A percentile compares a stretch with the other conserved stretches of the same genome.
phyloP scores from a whole-genome alignment of 345 rosid species.

The Eucalyptus virginea region DNA sequence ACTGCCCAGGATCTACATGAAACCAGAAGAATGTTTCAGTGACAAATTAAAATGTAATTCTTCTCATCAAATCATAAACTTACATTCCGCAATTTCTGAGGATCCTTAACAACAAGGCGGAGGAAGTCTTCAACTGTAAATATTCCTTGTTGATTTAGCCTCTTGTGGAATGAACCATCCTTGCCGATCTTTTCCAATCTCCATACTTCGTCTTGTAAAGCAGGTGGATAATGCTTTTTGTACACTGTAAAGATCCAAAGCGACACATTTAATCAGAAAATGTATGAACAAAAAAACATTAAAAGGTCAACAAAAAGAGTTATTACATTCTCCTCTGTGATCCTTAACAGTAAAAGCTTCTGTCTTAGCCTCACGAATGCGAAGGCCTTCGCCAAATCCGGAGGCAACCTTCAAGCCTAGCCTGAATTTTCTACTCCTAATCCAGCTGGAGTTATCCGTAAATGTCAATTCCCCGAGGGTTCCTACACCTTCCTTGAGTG shows the following conservation, averaged over 20 bases:
- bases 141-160: conserved; percentile 37
- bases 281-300: neutral
- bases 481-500: conserved; percentile 97
- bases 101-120: conserved; percentile 67
- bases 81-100: conserved; percentile 62
- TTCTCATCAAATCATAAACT: conserved; percentile 13
- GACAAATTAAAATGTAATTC: neutral
- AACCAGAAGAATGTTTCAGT: neutral
- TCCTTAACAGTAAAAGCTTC: conserved; percentile 97
- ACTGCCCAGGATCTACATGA: conserved; percentile 79
- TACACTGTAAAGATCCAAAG: conserved; percentile 45
- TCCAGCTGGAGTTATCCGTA: conserved; percentile 99
- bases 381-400: conserved; percentile 75
- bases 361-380: conserved; percentile 90
- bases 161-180: conserved; percentile 97
- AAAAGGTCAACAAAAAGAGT: neutral
- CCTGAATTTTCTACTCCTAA: conserved; percentile 93
- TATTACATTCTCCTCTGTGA: conserved; percentile 93
- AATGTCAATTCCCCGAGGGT: conserved; percentile 82
- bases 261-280: neutral
- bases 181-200: conserved; percentile 98
- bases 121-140: conserved; percentile 70
- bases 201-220: conserved; percentile 81
- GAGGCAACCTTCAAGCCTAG: conserved; percentile 73
- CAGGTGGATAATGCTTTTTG: conserved; percentile 99